Evolutionary conservation across 2,329 filamentous ascomycete genomes (phyloP), one percentile per base, ranked within the genome.

Genomic region (Mycocentrospora acerina): DNA sequence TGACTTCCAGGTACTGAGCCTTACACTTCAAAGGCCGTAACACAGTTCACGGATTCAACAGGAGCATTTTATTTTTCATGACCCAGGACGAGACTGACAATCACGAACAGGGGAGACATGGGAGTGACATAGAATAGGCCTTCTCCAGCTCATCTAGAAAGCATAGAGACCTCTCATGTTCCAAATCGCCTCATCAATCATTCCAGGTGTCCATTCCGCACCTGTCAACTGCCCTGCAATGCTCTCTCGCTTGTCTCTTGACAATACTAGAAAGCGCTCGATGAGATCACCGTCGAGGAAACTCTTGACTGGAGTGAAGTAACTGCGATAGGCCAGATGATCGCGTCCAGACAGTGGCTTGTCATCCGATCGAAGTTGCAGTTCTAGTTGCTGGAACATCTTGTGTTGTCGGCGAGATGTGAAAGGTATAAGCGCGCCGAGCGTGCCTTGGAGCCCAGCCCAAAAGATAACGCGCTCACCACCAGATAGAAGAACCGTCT

Each of bases 211-310:
- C 63, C 60, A 64, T 28, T 88, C 91, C 1, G 46, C 51, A 42
- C 93, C 83, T 69, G 97, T 93, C 53, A 97, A 70, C 69, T 97
- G 91, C 34, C 80, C 90, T 2, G 91, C 91, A 72, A 98, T 95
- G 81, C 90, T 90, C 69, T 89, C 83, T 76, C 96, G 95, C 75
- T 88, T 90, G 59, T 96, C 91, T 53, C 84, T 86, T 17, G 86
- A 79, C 44, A 98, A 75, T 43, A 93, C 72, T 42, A 89, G 81
- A 69, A 89, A 98, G 53, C 90, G 81, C 75, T 99, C 93, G 59
- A 93, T 95, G 27, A 99, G 74, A 70, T 99, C 93, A 18, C 93
- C 93, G 68, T 99, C 93, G 57, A 99, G 95, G 18, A 94, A 83
- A 7, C 90, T 90, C 76, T 98, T 98, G 28, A 95, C 89, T 0